Conservation (phyloP, 2,329 filamentous ascomycete genomes). For the Thelonectria olida region DNA sequence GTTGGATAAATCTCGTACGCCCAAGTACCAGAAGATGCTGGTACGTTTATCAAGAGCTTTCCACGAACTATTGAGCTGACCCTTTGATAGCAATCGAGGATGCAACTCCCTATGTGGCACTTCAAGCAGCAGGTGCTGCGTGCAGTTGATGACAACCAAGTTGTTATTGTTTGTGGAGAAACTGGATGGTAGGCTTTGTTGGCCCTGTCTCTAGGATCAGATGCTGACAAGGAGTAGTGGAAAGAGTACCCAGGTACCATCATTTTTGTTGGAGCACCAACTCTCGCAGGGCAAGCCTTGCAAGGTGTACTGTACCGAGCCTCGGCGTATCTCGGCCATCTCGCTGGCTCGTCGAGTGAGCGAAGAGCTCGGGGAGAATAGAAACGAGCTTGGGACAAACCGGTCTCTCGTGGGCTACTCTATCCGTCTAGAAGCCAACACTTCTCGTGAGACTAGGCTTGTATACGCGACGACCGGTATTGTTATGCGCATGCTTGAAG, state of each 20-base stretch:
- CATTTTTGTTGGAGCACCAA: conserved; percentile 91
- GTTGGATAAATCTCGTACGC: conserved; percentile 64
- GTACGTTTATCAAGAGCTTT: conserved; percentile 47
- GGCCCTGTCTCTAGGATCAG: neutral
- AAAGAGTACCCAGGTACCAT: conserved; percentile 97
- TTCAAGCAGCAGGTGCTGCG: conserved; percentile 82
- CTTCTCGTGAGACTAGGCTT: conserved; percentile 80
- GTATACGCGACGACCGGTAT: conserved; percentile 93
- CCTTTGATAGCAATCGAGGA: conserved; percentile 63
- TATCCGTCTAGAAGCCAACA: conserved; percentile 90
- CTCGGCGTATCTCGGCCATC: conserved; percentile 93
- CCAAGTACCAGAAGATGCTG: conserved; percentile 82
- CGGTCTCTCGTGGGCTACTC: conserved; percentile 93
- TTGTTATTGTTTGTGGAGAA: conserved; percentile 94
- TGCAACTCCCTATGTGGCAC: conserved; percentile 88
- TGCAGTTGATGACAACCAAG: conserved; percentile 81
- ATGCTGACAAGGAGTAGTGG: conserved; percentile 61
- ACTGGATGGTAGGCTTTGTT: conserved; percentile 74
- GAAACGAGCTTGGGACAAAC: conserved; percentile 81
- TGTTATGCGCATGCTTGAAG: conserved; percentile 97
- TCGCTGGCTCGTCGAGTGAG: conserved; percentile 93
- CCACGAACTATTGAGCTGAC: conserved; percentile 23
- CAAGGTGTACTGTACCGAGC: conserved; percentile 96
- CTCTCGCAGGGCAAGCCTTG: conserved; percentile 81
- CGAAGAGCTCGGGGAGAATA: conserved; percentile 89